phyloP scores from a whole-genome alignment of 2,329 filamentous ascomycete species.

The Stachybotrys chlorohalonatus region DNA sequence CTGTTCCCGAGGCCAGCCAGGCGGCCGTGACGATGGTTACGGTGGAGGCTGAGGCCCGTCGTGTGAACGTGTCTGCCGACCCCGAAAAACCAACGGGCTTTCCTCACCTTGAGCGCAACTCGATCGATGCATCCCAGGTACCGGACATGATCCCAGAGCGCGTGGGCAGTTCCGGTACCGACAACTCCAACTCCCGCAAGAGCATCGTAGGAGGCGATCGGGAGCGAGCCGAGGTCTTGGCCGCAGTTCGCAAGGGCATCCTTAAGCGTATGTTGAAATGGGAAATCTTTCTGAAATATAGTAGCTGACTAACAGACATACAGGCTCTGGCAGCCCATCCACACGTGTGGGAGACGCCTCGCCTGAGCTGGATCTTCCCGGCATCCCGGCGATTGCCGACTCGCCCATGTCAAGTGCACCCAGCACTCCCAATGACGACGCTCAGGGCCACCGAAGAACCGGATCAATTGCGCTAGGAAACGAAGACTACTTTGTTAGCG shows the following conservation, averaged over 20 bases:
- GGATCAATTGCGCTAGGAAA: conserved; percentile 67
- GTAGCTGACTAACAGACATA: conserved; percentile 9
- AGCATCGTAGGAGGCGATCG: conserved; percentile 87
- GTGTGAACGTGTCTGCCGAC: conserved; percentile 66
- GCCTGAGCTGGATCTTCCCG: conserved; percentile 47
- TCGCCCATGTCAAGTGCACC: conserved; percentile 80
- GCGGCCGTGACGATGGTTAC: conserved; percentile 94
- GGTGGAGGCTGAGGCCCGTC: conserved; percentile 84
- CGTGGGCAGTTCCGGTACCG: conserved; percentile 46
- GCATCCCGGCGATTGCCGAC: conserved; percentile 57
- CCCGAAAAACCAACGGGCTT: conserved; percentile 61
- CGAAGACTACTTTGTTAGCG: conserved; percentile 85
- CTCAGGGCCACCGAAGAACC: conserved; percentile 54
- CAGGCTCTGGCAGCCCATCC: conserved; percentile 60
- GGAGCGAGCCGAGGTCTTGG: conserved; percentile 84
- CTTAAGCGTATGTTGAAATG: conserved; percentile 62
- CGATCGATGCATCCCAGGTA: conserved; percentile 55
- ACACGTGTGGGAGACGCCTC: conserved; percentile 51
- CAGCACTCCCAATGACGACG: conserved; percentile 77
- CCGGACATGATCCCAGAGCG: conserved; percentile 39
- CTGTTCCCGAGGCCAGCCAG: conserved; percentile 57
- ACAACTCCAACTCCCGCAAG: conserved; percentile 59
- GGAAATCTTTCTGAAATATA: neutral
- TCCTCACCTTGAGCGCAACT: conserved; percentile 76
- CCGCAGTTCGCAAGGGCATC: conserved; percentile 90